Evolutionary conservation across 441 rosid species (phyloP).

Genomic region (Corymbia calophylla): DNA sequence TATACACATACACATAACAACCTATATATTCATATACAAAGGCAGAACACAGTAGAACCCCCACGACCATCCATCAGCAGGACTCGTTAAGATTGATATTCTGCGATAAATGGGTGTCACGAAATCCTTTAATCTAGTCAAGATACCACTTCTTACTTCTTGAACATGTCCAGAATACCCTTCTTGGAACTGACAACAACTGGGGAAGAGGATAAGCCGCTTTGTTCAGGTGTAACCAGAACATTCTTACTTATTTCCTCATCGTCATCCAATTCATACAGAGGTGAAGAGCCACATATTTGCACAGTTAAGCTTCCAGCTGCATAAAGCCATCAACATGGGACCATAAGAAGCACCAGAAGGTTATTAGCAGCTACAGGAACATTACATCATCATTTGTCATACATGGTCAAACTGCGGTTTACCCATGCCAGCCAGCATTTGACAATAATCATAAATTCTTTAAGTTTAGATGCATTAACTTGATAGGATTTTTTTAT

Average conservation of each 20-base stretch:
- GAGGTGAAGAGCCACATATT: constrained; percentile 28
- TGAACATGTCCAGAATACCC: constrained; percentile 9
- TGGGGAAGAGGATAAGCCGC: constrained; percentile 21
- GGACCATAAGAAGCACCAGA: neutral
- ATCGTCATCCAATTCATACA: constrained; percentile 5
- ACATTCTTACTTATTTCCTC: constrained; percentile 6
- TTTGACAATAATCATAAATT: neutral
- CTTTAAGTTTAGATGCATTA: neutral
- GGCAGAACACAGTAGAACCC: neutral
- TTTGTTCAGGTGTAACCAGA: constrained; percentile 13
- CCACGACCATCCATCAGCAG: neutral
- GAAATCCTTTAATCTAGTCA: neutral
- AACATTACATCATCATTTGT: neutral
- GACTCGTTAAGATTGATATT: neutral
- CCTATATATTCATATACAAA: neutral
- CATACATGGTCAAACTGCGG: neutral
- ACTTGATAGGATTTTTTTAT: neutral
- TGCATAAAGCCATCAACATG: neutral
- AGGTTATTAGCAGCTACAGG: neutral
- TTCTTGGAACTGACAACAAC: constrained; percentile 23
- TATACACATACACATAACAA: neutral
- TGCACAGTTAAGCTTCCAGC: constrained; percentile 58
- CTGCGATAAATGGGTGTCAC: neutral
- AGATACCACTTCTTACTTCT: constrained; percentile 16
- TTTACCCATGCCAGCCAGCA: neutral